These are phyloP conservation scores for Trichoderma brevicompactum DNA, from an alignment of 2,329 filamentous ascomycete species.

Conservation along the genomic window DNA sequence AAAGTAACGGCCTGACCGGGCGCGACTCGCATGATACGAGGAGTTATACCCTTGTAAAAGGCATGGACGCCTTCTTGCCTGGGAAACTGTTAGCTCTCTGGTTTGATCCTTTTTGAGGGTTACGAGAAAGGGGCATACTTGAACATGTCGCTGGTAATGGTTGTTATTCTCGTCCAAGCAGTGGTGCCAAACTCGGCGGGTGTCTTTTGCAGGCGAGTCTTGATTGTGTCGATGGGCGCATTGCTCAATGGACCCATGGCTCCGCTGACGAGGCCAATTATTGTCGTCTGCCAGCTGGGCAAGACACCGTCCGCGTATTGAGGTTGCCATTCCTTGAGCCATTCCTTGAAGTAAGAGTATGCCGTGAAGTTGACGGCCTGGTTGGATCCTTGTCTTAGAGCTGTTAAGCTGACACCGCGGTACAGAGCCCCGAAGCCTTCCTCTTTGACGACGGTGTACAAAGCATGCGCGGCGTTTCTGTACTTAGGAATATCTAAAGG, in stretches of 20 bases:
- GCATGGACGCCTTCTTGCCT: conserved; percentile 91
- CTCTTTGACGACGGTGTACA: conserved; percentile 89
- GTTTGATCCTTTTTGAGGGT: neutral
- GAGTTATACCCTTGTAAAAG: conserved; percentile 99
- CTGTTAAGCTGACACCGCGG: conserved; percentile 90
- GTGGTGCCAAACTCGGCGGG: conserved; percentile 80
- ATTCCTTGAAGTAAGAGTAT: conserved; percentile 89
- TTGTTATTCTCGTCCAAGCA: conserved; percentile 75
- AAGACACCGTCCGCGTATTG: conserved; percentile 67
- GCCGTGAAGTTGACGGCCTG: conserved; percentile 99
- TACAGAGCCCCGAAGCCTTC: conserved; percentile 88
- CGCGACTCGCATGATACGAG: conserved; percentile 94
- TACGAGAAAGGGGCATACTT: conserved; percentile 54
- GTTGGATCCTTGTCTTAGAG: conserved; percentile 91
- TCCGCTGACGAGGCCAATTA: conserved; percentile 88
- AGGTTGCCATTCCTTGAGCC: conserved; percentile 73
- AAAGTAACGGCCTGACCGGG: conserved; percentile 85
- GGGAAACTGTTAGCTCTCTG: conserved; percentile 32
- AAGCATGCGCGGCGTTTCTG: conserved; percentile 82
- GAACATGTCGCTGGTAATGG: conserved; percentile 84
- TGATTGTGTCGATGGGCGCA: conserved; percentile 98
- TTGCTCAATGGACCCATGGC: conserved; percentile 97
- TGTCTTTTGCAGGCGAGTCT: conserved; percentile 91
- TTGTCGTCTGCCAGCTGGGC: conserved; percentile 85
- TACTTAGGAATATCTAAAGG: conserved; percentile 96